Evolutionary conservation across 768 basidiomycete species (phyloP).

Genomic region (Gymnopilus dilepis): DNA sequence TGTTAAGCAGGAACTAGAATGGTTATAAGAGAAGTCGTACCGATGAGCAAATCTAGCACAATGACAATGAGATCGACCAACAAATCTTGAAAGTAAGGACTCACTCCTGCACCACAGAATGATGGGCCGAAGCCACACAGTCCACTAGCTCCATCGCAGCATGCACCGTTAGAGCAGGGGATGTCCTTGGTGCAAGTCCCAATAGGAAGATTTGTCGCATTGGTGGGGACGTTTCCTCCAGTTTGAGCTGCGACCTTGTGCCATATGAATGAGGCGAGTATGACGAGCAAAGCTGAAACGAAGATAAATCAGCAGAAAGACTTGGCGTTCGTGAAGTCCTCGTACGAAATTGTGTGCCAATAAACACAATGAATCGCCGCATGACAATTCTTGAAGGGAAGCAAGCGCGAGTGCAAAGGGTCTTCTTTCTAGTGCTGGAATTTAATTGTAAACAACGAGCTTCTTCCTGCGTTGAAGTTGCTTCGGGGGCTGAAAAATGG

Average conservation of each 20-base stretch:
- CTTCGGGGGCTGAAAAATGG: no score
- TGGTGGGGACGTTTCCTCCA: neutral
- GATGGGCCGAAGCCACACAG: constrained; percentile 8
- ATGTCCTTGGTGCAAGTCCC: neutral
- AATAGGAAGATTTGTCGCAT: neutral
- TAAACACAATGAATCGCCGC: neutral
- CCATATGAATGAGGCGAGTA: neutral
- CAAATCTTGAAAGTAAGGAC: neutral
- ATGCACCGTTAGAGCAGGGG: constrained; percentile 11
- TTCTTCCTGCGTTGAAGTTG: no score
- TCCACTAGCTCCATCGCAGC: constrained; percentile 6
- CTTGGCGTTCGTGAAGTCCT: neutral
- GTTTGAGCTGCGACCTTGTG: neutral
- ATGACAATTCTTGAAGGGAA: neutral
- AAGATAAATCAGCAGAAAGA: neutral
- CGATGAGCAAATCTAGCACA: neutral
- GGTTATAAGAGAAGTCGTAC: neutral
- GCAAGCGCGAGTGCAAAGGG: no score
- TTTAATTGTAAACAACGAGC: no score
- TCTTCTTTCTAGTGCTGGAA: no score
- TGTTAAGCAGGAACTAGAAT: neutral
- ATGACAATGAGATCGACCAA: neutral
- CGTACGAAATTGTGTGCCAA: neutral
- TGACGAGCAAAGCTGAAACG: neutral
- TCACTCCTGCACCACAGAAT: neutral